Evolutionary conservation across 106 monocot genomes (phyloP).

Genomic region (Cymbidium sinense): DNA sequence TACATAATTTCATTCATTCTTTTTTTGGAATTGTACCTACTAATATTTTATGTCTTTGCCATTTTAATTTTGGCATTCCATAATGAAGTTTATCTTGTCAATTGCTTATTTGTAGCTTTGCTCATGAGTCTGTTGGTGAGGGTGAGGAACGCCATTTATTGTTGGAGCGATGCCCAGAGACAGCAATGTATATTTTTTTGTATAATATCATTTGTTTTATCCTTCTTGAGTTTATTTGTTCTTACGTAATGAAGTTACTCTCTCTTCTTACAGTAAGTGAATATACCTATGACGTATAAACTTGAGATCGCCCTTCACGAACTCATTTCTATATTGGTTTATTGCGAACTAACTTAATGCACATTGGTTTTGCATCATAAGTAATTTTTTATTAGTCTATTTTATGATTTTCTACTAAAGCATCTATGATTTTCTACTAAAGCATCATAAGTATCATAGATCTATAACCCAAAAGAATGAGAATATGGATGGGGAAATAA

Average conservation of each 20-base stretch:
- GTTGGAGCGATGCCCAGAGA: slow-evolving; percentile 60
- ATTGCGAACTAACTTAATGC: no score
- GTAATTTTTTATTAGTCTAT: not conserved
- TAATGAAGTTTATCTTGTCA: not conserved
- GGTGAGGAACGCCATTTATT: slow-evolving; percentile 86
- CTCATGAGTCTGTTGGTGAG: slow-evolving; percentile 95
- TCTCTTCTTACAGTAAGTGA: not conserved
- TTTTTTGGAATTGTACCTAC: no score
- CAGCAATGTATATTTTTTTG: slow-evolving; percentile 66
- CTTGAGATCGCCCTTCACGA: not conserved
- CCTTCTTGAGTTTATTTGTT: not conserved
- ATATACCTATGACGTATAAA: not conserved
- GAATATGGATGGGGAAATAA: no score
- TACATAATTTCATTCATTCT: no score
- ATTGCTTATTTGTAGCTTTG: slow-evolving; percentile 41
- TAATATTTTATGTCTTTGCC: not conserved
- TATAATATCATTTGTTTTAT: not conserved
- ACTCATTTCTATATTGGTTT: no score
- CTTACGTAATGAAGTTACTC: not conserved
- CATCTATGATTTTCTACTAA: no score
- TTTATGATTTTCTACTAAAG: not conserved
- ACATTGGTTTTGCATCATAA: no score
- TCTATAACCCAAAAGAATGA: no score
- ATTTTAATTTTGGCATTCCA: not conserved
- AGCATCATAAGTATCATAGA: not conserved